Base-by-base conservation (phyloP, 108 stramenopile genomes). In the Cylindrotheca fusiformis region DNA sequence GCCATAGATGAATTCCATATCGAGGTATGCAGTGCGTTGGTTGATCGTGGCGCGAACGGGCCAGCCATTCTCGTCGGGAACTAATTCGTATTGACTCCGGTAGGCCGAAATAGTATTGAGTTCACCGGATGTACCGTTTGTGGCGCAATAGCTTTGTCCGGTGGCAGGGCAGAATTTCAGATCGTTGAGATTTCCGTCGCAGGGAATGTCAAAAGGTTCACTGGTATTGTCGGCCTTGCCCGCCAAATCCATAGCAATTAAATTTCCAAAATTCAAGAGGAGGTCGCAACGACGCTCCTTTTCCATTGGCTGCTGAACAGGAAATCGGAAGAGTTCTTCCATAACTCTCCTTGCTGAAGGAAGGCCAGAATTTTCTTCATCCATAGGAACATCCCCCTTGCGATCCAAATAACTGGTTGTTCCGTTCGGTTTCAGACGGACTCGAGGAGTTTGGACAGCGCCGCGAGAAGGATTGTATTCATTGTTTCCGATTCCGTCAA, bases 331-430 rank as follows among this genome's bases (percentile, higher is more conserved):
- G 36, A 51, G 36, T 25, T 60, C 49, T 17, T 48, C 49, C 48
- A 69, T 36, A 20, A 69, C 28, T 2, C 60, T 2, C 5, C 55
- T 48, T 8, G 68, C 59, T 25, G 60, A 61, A 1, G 68, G 68
- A 1, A 60, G 59, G 29, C 51, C 60, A 6, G 14, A 17, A 19
- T 51, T 51, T 6, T 21, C 50, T 51, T 51, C 50, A 5, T 6
- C 6, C 14, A 51, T 6, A 5, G 50, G 36, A 10, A 14, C 14
- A 41, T 41, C 14, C 6, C 36, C 36, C 10, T 6, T 14, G 36
- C 14, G 10, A 41, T 41, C 36, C 36, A 41, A 41, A 41, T 10
- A 41, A 14, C 10, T 14, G 14, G 10, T 14, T 41, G 10, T 6
- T 14, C 36, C 36, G 14, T 6, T 6, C 6, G 36, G 36, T 14